Evolutionary conservation across 2,329 filamentous ascomycete genomes (phyloP).

Genomic region (Xylaria sp.): DNA sequence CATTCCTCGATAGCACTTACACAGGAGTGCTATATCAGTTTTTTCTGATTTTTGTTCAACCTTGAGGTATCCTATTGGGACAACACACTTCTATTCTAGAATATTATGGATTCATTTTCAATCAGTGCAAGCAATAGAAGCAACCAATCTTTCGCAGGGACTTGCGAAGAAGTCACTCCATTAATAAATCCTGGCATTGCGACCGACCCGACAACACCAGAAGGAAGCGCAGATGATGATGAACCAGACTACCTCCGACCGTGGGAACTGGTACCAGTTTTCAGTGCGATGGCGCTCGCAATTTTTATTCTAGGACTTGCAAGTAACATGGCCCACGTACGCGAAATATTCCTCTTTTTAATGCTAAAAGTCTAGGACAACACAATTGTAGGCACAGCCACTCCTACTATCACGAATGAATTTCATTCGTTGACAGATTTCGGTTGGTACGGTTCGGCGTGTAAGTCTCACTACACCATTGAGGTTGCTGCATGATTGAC

Average conservation of each 20-base stretch:
- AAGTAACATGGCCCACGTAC: neutral
- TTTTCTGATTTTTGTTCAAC: neutral
- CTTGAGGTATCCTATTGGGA: neutral
- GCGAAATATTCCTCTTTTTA: slow-evolving; percentile 3
- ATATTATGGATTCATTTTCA: neutral
- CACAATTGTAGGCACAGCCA: slow-evolving; percentile 40
- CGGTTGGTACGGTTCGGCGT: slow-evolving; percentile 39
- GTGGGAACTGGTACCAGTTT: slow-evolving; percentile 26
- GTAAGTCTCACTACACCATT: slow-evolving; percentile 18
- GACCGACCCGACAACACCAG: neutral
- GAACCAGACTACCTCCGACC: slow-evolving; percentile 19
- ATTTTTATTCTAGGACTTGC: slow-evolving; percentile 33
- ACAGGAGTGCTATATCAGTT: neutral
- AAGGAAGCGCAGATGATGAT: slow-evolving; percentile 4
- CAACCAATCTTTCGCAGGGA: neutral
- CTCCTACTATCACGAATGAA: slow-evolving; percentile 38
- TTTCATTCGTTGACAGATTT: slow-evolving; percentile 40
- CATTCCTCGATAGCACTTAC: neutral
- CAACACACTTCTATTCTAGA: too few species aligned
- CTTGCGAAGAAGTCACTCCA: neutral
- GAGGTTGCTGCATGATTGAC: neutral
- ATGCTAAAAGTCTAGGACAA: slow-evolving; percentile 29
- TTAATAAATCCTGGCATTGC: neutral
- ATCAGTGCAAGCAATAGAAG: neutral
- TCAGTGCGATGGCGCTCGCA: slow-evolving; percentile 26